A percentile compares a stretch with the other conserved stretches of the same genome.
phyloP scores from a whole-genome alignment of 2,329 filamentous ascomycete genomes.

The Hypoxylon sp. region DNA sequence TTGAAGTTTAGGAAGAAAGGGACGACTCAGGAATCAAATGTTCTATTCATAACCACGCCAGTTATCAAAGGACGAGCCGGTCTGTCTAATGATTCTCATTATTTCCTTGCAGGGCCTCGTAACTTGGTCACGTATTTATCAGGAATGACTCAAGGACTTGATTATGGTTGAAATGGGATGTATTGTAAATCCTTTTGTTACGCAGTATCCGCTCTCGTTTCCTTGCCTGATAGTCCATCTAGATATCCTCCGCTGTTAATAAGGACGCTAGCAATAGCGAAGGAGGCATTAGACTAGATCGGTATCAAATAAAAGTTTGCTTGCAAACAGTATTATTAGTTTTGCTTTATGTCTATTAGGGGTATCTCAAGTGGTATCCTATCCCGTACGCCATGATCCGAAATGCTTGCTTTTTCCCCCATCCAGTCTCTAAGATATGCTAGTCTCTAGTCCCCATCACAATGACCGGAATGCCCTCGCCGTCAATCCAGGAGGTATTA shows the following conservation, averaged over 20 bases:
- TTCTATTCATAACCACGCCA: conserved; percentile 9
- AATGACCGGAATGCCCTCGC: conserved; percentile 67
- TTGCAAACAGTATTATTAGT: neutral
- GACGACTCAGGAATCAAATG: conserved; percentile 3
- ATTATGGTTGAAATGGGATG: conserved; percentile 22
- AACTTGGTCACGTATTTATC: conserved; percentile 18
- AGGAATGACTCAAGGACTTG: conserved; percentile 14
- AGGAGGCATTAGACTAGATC: conserved; percentile 9
- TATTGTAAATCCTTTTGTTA: conserved; percentile 26
- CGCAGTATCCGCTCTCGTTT: conserved; percentile 16
- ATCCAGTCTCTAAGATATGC: neutral
- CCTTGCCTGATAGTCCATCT: conserved; percentile 1
- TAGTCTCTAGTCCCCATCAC: conserved; percentile 56
- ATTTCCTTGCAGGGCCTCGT: conserved; percentile 6
- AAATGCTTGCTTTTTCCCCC: conserved; percentile 10
- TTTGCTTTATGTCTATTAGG: neutral
- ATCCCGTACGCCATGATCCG: conserved; percentile 15
- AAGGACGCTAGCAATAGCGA: conserved; percentile 15
- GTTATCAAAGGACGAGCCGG: conserved; percentile 10
- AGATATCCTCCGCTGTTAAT: conserved; percentile 9
- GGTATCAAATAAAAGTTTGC: conserved; percentile 9
- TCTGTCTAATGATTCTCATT: conserved; percentile 25
- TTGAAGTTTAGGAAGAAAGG: neutral
- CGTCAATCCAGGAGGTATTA: conserved; percentile 77
- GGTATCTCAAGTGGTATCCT: conserved; percentile 13